Conservation (phyloP, 345 rosid species). For the Ceriops decandra region DNA sequence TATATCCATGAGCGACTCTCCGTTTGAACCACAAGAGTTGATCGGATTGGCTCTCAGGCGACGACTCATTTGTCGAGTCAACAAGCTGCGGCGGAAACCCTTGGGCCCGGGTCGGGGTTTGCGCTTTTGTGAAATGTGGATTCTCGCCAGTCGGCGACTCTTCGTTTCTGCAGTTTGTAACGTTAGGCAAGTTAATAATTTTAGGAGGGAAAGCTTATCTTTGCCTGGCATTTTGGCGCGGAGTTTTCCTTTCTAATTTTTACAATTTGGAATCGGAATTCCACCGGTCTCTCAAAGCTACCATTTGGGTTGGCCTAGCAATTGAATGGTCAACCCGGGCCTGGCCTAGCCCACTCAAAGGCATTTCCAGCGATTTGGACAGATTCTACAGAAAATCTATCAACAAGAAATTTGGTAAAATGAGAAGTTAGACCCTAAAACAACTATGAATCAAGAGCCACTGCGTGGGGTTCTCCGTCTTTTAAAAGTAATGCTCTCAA, state of each 20-base stretch:
- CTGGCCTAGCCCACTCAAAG: no score
- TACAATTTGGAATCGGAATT: no score
- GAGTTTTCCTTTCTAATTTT: not conserved
- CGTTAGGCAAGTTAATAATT: no score
- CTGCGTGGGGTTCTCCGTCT: no score
- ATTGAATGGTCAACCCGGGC: not conserved
- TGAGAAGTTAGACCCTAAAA: no score
- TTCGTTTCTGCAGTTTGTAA: no score
- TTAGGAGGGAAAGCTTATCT: constrained; percentile 2
- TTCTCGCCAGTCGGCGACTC: no score
- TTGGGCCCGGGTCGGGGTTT: not conserved
- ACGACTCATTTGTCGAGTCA: not conserved
- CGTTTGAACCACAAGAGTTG: constrained; percentile 1
- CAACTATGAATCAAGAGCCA: no score
- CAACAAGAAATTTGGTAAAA: no score
- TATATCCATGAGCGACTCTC: constrained; percentile 36
- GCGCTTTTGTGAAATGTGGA: not conserved
- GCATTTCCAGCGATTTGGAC: no score
- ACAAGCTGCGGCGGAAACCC: not conserved
- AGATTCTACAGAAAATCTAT: no score
- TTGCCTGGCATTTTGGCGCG: constrained; percentile 7
- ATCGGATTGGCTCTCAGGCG: not conserved
- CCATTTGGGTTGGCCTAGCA: not conserved
- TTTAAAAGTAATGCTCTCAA: no score
- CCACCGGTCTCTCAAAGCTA: not conserved